phyloP scores from a whole-genome alignment of 2,329 filamentous ascomycete species.

The Ceratocystis alfenasii region DNA sequence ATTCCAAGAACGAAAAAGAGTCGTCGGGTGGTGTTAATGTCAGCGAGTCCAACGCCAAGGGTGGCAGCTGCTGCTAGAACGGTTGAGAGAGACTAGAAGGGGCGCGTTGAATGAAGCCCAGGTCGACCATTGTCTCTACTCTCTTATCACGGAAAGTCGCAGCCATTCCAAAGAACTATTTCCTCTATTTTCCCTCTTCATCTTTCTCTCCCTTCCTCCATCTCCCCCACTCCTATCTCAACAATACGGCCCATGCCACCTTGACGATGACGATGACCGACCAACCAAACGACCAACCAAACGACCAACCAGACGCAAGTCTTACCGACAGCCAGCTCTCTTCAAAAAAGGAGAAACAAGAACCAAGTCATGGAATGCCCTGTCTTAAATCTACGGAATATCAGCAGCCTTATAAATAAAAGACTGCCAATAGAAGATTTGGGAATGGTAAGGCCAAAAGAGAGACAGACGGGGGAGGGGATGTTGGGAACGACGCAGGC shows the following conservation, averaged over 20 bases:
- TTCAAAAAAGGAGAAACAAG: neutral
- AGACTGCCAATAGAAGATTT: too few species aligned
- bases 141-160: neutral
- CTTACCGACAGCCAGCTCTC: neutral
- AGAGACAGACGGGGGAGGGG: neutral
- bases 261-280: constrained; percentile 4
- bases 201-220: neutral
- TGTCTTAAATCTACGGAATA: too few species aligned
- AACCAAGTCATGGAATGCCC: too few species aligned
- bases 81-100: too few species aligned
- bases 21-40: constrained; percentile 54
- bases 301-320: neutral
- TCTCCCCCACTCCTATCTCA: too few species aligned
- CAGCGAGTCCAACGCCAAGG: constrained; percentile 43
- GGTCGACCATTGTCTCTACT: neutral
- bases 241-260: neutral
- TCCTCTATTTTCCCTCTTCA: neutral
- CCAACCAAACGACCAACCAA: neutral
- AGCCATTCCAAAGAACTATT: neutral
- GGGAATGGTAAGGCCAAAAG: neutral
- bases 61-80: constrained; percentile 66
- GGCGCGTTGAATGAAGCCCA: neutral
- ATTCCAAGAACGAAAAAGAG: constrained; percentile 60
- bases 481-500: neutral
- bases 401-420: too few species aligned